A percentile compares a stretch with the other conserved stretches of the same genome.
Evolutionary conservation across 2,329 filamentous ascomycete genomes (phyloP).

Genomic region (Monilinia vaccinii-corymbosi): DNA sequence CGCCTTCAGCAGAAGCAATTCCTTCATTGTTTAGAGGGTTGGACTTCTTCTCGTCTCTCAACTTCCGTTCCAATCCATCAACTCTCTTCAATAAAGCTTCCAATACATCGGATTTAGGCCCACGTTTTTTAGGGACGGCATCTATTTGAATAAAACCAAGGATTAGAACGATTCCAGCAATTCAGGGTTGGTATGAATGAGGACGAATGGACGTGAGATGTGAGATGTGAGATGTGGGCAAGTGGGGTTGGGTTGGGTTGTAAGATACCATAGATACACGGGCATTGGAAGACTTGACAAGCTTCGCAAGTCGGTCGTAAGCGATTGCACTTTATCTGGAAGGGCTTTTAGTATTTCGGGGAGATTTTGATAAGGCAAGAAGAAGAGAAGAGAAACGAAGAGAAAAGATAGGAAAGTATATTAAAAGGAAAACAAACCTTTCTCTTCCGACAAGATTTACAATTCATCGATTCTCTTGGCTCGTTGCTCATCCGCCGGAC

Average conservation of each 20-base stretch:
- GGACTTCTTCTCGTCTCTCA: conserved; percentile 57
- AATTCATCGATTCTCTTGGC: conserved; percentile 87
- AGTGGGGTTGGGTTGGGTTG: no score
- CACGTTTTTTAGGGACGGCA: conserved; percentile 81
- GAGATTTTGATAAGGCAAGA: conserved; percentile 13
- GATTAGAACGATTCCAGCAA: conserved; percentile 9
- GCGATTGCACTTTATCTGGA: conserved; percentile 84
- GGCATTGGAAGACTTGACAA: conserved; percentile 80
- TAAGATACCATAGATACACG: conserved; percentile 77
- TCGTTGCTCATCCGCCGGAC: conserved; percentile 35
- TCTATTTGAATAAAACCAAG: conserved; percentile 41
- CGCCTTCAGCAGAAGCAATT: conserved; percentile 13
- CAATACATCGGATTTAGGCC: conserved; percentile 81
- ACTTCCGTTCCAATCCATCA: conserved; percentile 71
- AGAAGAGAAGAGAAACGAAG: no score
- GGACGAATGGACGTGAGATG: no score
- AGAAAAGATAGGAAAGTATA: no score
- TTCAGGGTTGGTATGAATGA: not conserved
- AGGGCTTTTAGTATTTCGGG: conserved; percentile 16
- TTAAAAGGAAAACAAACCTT: conserved; percentile 53
- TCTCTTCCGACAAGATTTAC: conserved; percentile 86
- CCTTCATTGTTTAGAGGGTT: conserved; percentile 23
- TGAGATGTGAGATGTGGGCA: no score
- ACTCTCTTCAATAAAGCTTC: conserved; percentile 78
- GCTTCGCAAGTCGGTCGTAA: conserved; percentile 78